phyloP scores from a whole-genome alignment of 139 green algal genomes.

The Chlorella vulgaris region DNA sequence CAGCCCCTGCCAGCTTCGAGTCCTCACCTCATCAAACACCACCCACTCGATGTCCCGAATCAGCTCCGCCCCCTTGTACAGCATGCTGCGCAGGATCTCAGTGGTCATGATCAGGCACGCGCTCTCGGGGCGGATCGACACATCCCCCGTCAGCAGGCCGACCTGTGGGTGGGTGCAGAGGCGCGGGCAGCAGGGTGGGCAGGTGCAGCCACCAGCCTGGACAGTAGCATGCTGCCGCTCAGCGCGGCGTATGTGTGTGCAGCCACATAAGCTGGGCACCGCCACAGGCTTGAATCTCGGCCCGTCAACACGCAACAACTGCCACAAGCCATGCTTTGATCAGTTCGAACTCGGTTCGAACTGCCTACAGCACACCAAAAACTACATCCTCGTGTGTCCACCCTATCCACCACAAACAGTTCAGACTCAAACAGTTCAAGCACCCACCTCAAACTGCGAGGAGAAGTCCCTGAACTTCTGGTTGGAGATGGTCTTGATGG shows the following conservation, averaged over 20 bases:
- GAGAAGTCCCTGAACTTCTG: slow-evolving; percentile 98
- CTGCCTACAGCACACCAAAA: too few relatives aligned
- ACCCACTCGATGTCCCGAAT: slow-evolving; percentile 97
- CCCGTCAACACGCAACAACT: too few relatives aligned
- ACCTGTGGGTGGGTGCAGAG: slow-evolving; percentile 55
- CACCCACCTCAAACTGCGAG: slow-evolving; percentile 78
- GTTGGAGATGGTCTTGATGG: slow-evolving; percentile 99
- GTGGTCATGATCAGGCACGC: slow-evolving; percentile 98
- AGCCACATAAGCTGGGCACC: too few relatives aligned
- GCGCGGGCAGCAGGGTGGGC: neutral
- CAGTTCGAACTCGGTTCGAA: too few relatives aligned
- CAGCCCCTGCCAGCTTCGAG: too few relatives aligned
- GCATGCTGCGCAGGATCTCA: slow-evolving; percentile 95
- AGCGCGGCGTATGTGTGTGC: too few relatives aligned
- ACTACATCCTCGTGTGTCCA: neutral
- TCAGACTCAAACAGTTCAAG: neutral
- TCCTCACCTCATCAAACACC: too few relatives aligned
- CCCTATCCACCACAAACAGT: neutral
- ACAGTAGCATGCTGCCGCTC: too few relatives aligned
- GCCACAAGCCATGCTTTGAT: too few relatives aligned
- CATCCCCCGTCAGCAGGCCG: slow-evolving; percentile 95
- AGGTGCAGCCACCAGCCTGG: too few relatives aligned
- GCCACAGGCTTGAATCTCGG: too few relatives aligned
- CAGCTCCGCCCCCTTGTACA: slow-evolving; percentile 93
- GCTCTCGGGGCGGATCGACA: slow-evolving; percentile 87